These are phyloP conservation scores for Sporothrix variecibatus DNA, from an alignment of 2,329 filamentous ascomycete species.

Conservation along the genomic window DNA sequence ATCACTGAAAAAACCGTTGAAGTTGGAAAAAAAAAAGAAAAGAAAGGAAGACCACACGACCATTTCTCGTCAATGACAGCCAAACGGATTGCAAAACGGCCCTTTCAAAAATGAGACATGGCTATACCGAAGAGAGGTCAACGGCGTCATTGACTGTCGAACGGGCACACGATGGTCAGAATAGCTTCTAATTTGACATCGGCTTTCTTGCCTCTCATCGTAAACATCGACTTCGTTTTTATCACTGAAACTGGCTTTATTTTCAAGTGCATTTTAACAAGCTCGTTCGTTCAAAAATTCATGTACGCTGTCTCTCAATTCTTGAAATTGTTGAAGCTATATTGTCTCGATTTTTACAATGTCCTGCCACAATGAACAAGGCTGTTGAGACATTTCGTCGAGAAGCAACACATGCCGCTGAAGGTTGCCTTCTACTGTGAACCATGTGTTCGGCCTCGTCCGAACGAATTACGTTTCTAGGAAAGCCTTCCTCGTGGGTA, in stretches of 20 bases:
- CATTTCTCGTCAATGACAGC: neutral
- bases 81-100: neutral
- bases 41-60: neutral
- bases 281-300: neutral
- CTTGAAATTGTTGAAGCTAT: neutral
- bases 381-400: neutral
- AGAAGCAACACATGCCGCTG: neutral
- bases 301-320: neutral
- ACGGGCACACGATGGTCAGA: neutral
- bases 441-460: neutral
- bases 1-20: neutral
- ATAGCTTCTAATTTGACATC: neutral
- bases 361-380: neutral
- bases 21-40: neutral
- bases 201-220: neutral
- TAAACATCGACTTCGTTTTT: neutral
- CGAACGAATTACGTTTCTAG: neutral
- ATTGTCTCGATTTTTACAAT: neutral
- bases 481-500: neutral
- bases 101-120: neutral
- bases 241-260: neutral
- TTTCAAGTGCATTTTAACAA: neutral
- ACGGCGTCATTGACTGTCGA: neutral
- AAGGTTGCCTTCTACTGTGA: neutral
- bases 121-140: neutral